These are phyloP conservation scores for Phragmites australis DNA, from an alignment of 176 grass and related monocot genomes.

Conservation along the genomic window DNA sequence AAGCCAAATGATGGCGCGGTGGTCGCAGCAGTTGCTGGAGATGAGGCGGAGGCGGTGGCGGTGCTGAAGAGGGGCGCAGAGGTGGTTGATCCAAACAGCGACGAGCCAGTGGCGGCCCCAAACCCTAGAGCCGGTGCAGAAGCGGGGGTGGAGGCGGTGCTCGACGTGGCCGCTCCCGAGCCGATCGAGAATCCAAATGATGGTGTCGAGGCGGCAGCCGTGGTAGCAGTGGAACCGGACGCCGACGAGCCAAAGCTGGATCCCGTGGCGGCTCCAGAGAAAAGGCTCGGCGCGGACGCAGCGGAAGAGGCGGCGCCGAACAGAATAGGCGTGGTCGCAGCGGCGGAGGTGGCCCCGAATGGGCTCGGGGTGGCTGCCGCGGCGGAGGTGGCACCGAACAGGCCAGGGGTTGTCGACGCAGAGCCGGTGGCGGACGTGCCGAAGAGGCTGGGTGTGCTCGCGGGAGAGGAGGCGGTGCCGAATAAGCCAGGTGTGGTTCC, in stretches of 20 bases:
- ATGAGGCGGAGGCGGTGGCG: slow-evolving; percentile 31
- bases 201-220: slow-evolving; percentile 12
- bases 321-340: slow-evolving; percentile 28
- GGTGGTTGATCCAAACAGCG: slow-evolving; percentile 55
- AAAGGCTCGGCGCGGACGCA: slow-evolving; percentile 40
- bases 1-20: slow-evolving; percentile 34
- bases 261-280: slow-evolving; percentile 46
- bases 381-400: slow-evolving; percentile 26
- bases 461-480: slow-evolving; percentile 28
- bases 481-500: slow-evolving; percentile 30
- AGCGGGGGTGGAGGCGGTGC: slow-evolving; percentile 20
- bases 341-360: slow-evolving; percentile 16
- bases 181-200: slow-evolving; percentile 42
- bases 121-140: slow-evolving; percentile 48
- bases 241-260: slow-evolving; percentile 46
- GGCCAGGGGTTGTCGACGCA: not conserved
- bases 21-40: slow-evolving; percentile 32
- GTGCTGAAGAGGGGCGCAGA: slow-evolving; percentile 35
- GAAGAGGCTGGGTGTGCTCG: not conserved
- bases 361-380: not conserved
- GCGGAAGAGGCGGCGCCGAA: slow-evolving; percentile 39
- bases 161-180: slow-evolving; percentile 48
- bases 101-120: slow-evolving; percentile 32
- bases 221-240: slow-evolving; percentile 46
- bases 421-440: not conserved